Percentiles rank a stretch among this genome's conserved stretches.
Evolutionary conservation across 192 early-diverging fungal genomes (phyloP).

Genomic region (Podila epicladia): DNA sequence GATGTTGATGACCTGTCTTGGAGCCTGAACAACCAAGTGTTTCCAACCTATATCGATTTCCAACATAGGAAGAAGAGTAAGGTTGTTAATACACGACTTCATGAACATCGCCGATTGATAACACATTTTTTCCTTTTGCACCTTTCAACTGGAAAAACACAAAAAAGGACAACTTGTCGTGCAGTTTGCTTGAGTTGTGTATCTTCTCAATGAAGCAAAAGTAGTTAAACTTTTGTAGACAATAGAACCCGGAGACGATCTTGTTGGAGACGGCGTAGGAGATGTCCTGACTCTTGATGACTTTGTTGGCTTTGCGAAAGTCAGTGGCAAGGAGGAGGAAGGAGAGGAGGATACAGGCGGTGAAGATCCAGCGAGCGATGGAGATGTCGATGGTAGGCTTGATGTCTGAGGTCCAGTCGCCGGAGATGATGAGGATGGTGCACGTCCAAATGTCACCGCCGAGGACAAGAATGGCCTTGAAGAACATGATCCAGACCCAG

Average conservation of each 20-base stretch:
- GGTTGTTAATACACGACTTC: too few species aligned
- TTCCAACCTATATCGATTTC: constrained; percentile 73
- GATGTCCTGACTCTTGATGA: constrained; percentile 76
- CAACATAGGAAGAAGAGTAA: too few species aligned
- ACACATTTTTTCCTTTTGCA: constrained; percentile 4
- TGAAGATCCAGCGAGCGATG: constrained; percentile 60
- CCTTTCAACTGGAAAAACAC: constrained; percentile 84
- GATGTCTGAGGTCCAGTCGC: constrained; percentile 48
- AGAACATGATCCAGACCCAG: constrained; percentile 64
- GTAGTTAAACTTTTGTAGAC: constrained; percentile 73
- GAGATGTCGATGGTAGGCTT: constrained; percentile 52
- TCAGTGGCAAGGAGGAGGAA: constrained; percentile 74
- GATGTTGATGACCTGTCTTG: constrained; percentile 74
- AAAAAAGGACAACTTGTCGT: constrained; percentile 80
- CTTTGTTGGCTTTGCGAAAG: constrained; percentile 69
- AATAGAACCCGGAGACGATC: constrained; percentile 77
- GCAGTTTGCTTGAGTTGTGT: constrained; percentile 62
- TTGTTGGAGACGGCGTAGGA: constrained; percentile 75
- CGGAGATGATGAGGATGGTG: constrained; percentile 63
- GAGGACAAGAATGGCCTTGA: constrained; percentile 78
- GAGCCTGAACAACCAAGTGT: constrained; percentile 78
- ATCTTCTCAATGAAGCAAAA: constrained; percentile 83
- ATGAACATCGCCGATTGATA: too few species aligned
- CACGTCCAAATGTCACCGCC: constrained; percentile 81
- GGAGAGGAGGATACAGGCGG: constrained; percentile 73